Evolutionary conservation across 495 filamentous ascomycete species (phyloP).

Genomic region (Penicillium turbatum): DNA sequence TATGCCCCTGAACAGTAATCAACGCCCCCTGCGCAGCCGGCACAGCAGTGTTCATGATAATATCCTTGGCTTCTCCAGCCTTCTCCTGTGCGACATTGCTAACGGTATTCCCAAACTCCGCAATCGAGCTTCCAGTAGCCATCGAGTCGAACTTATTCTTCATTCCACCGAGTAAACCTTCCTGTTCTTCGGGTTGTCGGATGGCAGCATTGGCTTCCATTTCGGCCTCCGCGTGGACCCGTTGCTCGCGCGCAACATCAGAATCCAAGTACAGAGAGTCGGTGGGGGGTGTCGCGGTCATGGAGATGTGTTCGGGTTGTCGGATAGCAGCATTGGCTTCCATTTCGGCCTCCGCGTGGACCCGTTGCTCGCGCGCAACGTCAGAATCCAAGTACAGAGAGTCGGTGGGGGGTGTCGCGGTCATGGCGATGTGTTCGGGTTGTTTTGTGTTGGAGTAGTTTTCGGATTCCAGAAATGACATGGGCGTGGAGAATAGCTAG

Average conservation of each 20-base stretch:
- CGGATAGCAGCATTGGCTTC: not conserved
- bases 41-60: not conserved
- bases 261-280: not conserved
- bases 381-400: not conserved
- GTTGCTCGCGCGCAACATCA: conserved; percentile 2
- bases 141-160: conserved; percentile 8
- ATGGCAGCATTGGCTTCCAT: not conserved
- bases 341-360: not conserved
- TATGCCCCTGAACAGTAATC: not conserved
- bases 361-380: conserved; percentile 2
- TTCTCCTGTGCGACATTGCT: conserved; percentile 3
- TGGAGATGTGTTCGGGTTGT: too few species aligned
- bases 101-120: conserved; percentile 7
- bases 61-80: conserved; percentile 2
- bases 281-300: not conserved
- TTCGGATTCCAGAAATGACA: not conserved
- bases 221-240: not conserved
- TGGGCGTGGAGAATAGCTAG: not conserved
- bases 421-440: not conserved
- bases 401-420: not conserved
- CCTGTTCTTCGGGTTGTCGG: not conserved
- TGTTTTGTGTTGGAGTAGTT: not conserved
- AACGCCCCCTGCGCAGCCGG: conserved; percentile 6
- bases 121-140: not conserved
- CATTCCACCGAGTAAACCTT: conserved; percentile 1